These are phyloP conservation scores for Xylaria bambusicola DNA, from an alignment of 495 filamentous ascomycete genomes.

Conservation along the genomic window DNA sequence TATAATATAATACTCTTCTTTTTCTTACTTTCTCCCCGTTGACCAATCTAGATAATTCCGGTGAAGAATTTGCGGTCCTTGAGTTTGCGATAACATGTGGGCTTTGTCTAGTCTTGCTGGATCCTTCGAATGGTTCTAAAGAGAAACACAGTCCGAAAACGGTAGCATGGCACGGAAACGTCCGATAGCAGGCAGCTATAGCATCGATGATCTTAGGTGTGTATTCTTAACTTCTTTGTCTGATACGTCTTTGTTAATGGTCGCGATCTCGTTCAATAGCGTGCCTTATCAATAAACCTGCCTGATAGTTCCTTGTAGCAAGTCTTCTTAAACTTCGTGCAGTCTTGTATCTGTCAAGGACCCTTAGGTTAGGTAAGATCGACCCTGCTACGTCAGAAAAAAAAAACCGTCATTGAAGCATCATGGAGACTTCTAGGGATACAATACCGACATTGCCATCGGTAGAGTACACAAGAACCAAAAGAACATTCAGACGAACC, in stretches of 20 bases:
- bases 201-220: constrained; percentile 16
- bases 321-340: background rate
- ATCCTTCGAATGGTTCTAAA: background rate
- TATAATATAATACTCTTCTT: constrained; percentile 2
- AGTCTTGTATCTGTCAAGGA: constrained; percentile 2
- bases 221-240: constrained; percentile 12
- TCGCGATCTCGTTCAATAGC: constrained; percentile 15
- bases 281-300: constrained; percentile 16
- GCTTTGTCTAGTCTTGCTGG: constrained; percentile 8
- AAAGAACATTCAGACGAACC: background rate
- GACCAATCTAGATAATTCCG: background rate
- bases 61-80: background rate
- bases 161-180: constrained; percentile 31
- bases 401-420: background rate
- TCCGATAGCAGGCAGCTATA: constrained; percentile 19
- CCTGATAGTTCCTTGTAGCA: background rate
- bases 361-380: background rate
- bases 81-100: background rate
- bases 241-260: constrained; percentile 10
- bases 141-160: constrained; percentile 24
- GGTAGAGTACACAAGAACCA: background rate
- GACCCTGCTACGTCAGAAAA: background rate
- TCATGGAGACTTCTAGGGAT: background rate
- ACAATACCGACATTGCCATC: background rate
- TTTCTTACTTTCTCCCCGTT: background rate